Evolutionary conservation across 768 basidiomycete species (phyloP).

Genomic region (Melanogaster broomeanus): DNA sequence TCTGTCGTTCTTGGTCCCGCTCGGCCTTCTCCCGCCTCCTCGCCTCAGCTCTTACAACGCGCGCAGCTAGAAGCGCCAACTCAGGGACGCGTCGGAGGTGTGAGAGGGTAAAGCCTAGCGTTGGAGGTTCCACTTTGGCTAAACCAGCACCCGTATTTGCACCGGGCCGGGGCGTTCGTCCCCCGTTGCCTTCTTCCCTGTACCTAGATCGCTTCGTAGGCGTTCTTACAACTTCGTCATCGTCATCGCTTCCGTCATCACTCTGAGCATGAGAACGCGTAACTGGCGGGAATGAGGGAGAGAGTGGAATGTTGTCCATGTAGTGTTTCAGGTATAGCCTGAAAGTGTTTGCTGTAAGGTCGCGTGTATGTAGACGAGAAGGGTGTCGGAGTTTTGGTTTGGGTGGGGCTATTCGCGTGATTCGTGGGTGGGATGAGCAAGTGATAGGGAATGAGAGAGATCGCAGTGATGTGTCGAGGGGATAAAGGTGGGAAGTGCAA

Average conservation of each 20-base stretch:
- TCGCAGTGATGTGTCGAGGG: no score
- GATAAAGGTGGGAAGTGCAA: no score
- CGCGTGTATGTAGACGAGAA: conserved; percentile 61
- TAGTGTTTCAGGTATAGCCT: conserved; percentile 78
- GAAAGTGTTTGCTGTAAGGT: conserved; percentile 72
- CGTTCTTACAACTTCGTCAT: conserved; percentile 7
- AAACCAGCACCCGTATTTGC: not conserved
- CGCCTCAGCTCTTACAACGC: conserved; percentile 63
- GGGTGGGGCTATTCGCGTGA: conserved; percentile 3
- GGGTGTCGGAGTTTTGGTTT: conserved; percentile 68
- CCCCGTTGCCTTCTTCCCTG: conserved; percentile 9
- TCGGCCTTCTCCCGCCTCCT: conserved; percentile 55
- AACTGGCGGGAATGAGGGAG: not conserved
- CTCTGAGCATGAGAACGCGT: conserved; percentile 1
- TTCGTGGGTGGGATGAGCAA: not conserved
- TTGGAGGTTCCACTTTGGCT: not conserved
- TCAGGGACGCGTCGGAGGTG: conserved; percentile 79
- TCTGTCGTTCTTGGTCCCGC: conserved; percentile 31
- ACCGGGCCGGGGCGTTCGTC: conserved; percentile 11
- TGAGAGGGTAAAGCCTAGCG: conserved; percentile 65
- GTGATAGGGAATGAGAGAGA: not conserved
- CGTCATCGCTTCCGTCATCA: not conserved
- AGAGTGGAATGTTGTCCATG: conserved; percentile 57
- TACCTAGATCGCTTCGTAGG: conserved; percentile 36
- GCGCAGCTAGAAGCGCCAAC: conserved; percentile 59